Evolutionary conservation across 257 asterid species (phyloP).

Genomic region (Nyctanthes arbortristis): DNA sequence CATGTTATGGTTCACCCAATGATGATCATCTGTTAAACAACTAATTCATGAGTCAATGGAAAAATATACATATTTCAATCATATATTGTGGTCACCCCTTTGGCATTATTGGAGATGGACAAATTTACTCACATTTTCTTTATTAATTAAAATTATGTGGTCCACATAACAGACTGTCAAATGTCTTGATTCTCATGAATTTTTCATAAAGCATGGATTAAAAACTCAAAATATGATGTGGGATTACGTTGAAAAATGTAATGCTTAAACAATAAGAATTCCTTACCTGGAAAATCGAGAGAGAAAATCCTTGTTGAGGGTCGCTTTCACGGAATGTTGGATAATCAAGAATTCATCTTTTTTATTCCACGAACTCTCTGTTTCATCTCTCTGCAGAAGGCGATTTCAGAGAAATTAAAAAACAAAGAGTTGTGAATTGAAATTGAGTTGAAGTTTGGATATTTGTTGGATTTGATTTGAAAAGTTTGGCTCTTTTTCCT

Average conservation of each 20-base stretch:
- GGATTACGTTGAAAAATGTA: conserved; percentile 45
- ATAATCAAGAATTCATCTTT: conserved; percentile 22
- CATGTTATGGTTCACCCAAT: conserved; percentile 46
- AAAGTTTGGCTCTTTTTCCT: conserved; percentile 4
- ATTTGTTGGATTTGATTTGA: not conserved
- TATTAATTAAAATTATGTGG: conserved; percentile 42
- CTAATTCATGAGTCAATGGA: conserved; percentile 49
- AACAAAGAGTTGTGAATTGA: conserved; percentile 28
- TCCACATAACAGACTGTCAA: conserved; percentile 94
- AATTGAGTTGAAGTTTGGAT: not conserved
- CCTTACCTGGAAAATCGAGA: conserved; percentile 31
- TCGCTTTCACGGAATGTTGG: conserved; percentile 52
- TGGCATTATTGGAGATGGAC: conserved; percentile 58
- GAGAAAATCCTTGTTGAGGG: conserved; percentile 25
- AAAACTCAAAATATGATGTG: conserved; percentile 27
- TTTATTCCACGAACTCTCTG: conserved; percentile 34
- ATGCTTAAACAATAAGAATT: conserved; percentile 31
- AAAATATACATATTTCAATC: conserved; percentile 36
- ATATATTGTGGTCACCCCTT: conserved; percentile 36
- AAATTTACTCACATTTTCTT: conserved; percentile 19
- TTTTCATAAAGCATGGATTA: conserved; percentile 37
- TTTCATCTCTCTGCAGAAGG: conserved; percentile 24
- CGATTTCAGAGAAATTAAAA: conserved; percentile 25
- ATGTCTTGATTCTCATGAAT: conserved; percentile 63
- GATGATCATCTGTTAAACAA: conserved; percentile 43